Evolutionary conservation across 345 rosid genomes (phyloP).

Genomic region (Jatropha curcas): DNA sequence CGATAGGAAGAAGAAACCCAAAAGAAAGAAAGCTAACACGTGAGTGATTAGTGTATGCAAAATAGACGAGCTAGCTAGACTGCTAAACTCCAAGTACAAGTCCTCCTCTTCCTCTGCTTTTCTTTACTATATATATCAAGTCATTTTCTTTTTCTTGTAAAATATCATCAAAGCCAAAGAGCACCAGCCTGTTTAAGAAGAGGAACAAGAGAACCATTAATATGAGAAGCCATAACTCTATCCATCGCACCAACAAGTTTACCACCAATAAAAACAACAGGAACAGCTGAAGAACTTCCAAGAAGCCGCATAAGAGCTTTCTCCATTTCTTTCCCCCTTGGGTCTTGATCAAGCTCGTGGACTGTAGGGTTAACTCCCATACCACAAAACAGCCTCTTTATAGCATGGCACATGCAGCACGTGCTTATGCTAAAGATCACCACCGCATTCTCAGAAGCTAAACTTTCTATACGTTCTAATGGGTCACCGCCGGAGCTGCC

Average conservation of each 20-base stretch:
- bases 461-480: slow-evolving; percentile 53
- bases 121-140: background rate
- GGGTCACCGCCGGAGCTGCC: slow-evolving; percentile 39
- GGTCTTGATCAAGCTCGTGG: slow-evolving; percentile 84
- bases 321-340: slow-evolving; percentile 66
- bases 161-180: slow-evolving; percentile 65
- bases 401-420: slow-evolving; percentile 97
- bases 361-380: slow-evolving; percentile 95
- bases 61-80: slow-evolving; percentile 35
- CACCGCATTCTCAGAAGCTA: slow-evolving; percentile 85
- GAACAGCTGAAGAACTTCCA: slow-evolving; percentile 63
- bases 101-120: slow-evolving; percentile 43
- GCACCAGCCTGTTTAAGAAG: slow-evolving; percentile 93
- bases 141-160: background rate
- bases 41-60: slow-evolving; percentile 18
- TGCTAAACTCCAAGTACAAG: slow-evolving; percentile 8
- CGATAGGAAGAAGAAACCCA: background rate
- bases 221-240: slow-evolving; percentile 89
- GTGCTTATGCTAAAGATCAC: slow-evolving; percentile 86
- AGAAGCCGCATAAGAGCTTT: slow-evolving; percentile 60
- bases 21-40: background rate
- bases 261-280: slow-evolving; percentile 92
- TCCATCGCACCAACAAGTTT: slow-evolving; percentile 93
- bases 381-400: slow-evolving; percentile 77
- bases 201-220: slow-evolving; percentile 90